phyloP scores from a whole-genome alignment of 1,139 yeast species.

The Magnusiomyces starmeri region DNA sequence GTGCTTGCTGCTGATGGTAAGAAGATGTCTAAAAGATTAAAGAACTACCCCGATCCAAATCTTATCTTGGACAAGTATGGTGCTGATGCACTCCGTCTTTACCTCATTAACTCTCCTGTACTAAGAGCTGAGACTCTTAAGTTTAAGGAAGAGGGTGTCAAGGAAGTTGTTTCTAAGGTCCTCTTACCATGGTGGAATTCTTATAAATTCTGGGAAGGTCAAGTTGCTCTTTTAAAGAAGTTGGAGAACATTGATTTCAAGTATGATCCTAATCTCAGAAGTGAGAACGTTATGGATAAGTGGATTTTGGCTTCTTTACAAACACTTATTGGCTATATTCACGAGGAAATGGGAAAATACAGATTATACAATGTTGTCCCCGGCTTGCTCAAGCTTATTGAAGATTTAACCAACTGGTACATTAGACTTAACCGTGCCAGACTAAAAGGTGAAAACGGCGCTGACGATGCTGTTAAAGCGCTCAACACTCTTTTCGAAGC shows the following conservation, averaged over 20 bases:
- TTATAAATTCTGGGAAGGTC: slow-evolving; percentile 91
- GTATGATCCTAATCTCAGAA: slow-evolving; percentile 53
- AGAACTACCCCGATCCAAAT: slow-evolving; percentile 95
- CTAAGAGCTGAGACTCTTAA: slow-evolving; percentile 93
- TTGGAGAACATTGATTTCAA: slow-evolving; percentile 62
- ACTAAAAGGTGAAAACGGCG: slow-evolving; percentile 87
- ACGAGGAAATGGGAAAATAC: slow-evolving; percentile 82
- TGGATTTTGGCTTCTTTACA: slow-evolving; percentile 96
- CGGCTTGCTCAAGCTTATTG: slow-evolving; percentile 77
- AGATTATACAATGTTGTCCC: slow-evolving; percentile 95
- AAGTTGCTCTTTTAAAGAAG: slow-evolving; percentile 77
- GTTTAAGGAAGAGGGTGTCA: slow-evolving; percentile 97
- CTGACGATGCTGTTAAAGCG: slow-evolving; percentile 75
- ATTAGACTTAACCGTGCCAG: slow-evolving; percentile 97
- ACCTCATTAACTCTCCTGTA: slow-evolving; percentile 94
- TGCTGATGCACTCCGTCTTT: slow-evolving; percentile 94
- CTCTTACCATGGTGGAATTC: slow-evolving; percentile 98
- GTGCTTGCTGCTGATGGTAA: slow-evolving; percentile 97
- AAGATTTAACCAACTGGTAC: slow-evolving; percentile 97
- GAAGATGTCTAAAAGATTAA: slow-evolving; percentile 97
- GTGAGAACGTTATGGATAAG: slow-evolving; percentile 91
- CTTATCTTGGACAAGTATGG: slow-evolving; percentile 80
- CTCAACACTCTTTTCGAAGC: slow-evolving; percentile 89
- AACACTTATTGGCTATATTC: slow-evolving; percentile 78
- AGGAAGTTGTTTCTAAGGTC: slow-evolving; percentile 93